Conservation (phyloP, 768 basidiomycete species). For the Xerocomellus intermedius region DNA sequence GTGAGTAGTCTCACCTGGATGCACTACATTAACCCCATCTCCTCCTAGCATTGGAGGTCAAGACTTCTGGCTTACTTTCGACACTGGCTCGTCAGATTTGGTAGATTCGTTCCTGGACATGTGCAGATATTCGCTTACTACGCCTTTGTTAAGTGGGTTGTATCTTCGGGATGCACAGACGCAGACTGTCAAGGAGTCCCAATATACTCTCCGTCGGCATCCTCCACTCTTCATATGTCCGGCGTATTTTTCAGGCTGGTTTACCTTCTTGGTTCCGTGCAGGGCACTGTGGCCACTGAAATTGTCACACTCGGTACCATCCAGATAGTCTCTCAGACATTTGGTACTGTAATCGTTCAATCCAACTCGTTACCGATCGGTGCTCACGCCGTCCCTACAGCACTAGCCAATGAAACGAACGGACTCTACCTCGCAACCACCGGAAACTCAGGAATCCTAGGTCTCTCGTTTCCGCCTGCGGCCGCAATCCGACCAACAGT, state of each 20-base stretch:
- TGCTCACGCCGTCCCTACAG: conserved; percentile 29
- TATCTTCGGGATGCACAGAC: conserved; percentile 43
- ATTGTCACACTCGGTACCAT: conserved; percentile 45
- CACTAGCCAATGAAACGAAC: conserved; percentile 42
- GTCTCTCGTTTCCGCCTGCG: conserved; percentile 48
- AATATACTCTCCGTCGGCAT: conserved; percentile 38
- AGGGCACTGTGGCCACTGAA: conserved; percentile 52
- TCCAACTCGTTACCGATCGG: not conserved
- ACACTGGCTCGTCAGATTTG: conserved; percentile 60
- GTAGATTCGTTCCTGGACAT: conserved; percentile 27
- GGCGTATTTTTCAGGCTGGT: conserved; percentile 40
- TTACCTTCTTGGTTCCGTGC: conserved; percentile 54
- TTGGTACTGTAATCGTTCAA: conserved; percentile 36
- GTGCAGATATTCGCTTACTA: conserved; percentile 1
- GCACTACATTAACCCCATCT: not conserved
- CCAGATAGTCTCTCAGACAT: conserved; percentile 45
- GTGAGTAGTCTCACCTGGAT: conserved; percentile 21
- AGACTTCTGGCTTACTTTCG: conserved; percentile 45
- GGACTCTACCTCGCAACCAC: conserved; percentile 44
- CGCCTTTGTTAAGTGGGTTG: conserved; percentile 45
- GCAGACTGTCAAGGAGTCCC: conserved; percentile 46
- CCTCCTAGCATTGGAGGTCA: conserved; percentile 41
- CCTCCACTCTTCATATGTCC: conserved; percentile 31
- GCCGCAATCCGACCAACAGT: conserved; percentile 44
- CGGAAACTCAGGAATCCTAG: conserved; percentile 55